These are phyloP conservation scores for Rhodotorula sp. DNA, from an alignment of 1,284 basidiomycete species.

Conservation along the genomic window DNA sequence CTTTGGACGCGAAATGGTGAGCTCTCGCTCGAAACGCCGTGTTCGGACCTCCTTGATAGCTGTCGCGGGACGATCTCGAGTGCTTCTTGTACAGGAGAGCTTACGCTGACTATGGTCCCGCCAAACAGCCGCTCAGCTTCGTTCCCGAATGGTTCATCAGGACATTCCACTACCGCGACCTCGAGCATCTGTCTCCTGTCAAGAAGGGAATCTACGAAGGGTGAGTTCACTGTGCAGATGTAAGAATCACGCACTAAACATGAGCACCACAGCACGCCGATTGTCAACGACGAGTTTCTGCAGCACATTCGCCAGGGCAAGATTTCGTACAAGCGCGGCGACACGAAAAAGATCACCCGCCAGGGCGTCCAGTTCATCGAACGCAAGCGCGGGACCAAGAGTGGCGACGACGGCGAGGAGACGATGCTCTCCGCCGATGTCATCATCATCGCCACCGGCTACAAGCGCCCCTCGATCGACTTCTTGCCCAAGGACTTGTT, in stretches of 20 bases:
- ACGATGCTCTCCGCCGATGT: slow-evolving; percentile 57
- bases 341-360: slow-evolving; percentile 55
- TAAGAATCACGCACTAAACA: slow-evolving; percentile 7
- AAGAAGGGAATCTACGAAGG: slow-evolving; percentile 55
- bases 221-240: slow-evolving; percentile 39
- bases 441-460: slow-evolving; percentile 63
- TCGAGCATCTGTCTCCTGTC: slow-evolving; percentile 55
- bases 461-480: slow-evolving; percentile 58
- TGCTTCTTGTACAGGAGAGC: no score
- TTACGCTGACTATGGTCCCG: neutral
- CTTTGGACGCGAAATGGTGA: slow-evolving; percentile 57
- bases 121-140: slow-evolving; percentile 43
- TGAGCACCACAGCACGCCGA: slow-evolving; percentile 49
- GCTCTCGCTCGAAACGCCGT: neutral
- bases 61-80: neutral
- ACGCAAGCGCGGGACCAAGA: slow-evolving; percentile 44
- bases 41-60: neutral
- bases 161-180: slow-evolving; percentile 58
- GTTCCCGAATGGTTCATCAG: slow-evolving; percentile 58
- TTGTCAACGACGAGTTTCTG: slow-evolving; percentile 62
- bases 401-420: slow-evolving; percentile 48
- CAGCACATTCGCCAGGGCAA: slow-evolving; percentile 56
- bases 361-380: slow-evolving; percentile 53
- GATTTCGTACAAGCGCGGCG: slow-evolving; percentile 60
- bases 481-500: slow-evolving; percentile 63